Evolutionary conservation across 2,329 filamentous ascomycete genomes (phyloP), one percentile per base, ranked within the genome.

Genomic region (Chalaropsis ovoidea): DNA sequence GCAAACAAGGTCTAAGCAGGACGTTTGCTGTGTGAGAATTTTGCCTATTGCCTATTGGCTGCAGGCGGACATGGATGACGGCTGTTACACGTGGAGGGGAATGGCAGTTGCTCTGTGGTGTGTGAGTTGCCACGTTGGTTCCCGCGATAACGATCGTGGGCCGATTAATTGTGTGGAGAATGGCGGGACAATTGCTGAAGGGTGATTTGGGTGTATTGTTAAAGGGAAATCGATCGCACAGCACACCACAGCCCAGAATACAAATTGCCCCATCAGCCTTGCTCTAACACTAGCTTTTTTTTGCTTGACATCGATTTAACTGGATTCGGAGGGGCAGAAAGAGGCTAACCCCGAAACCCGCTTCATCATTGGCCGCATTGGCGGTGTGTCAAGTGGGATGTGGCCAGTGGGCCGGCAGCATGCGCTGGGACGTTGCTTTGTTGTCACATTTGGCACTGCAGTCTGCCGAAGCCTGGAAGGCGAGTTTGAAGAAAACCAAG

Each of bases 71-170:
- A 58, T 58, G 31, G 24, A 58, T 39, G 31, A 17, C 19, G 54
- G 54, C 15, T 4, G 54, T 58, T 58, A n/a, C 54, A 58, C 54
- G 7, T 58, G 43, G 15, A 15, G 7, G 5, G 22, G 13, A 35
- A n/a, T 58, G 17, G 15, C 54, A 58, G 54, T 19, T 58, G 27
- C 54, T 31, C 39, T 39, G 54, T 58, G 54, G 39, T 39, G 54
- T 58, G 54, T 58, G 54, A 58, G 54, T 58, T 58, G 54, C 54
- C 54, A 58, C 54, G 54, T 58, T 58, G 24, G n/a, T 31, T 58
- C 27, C 27, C 54, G 31, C 54, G 27, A 39, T 39, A n/a, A 15
- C 31, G 54, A 39, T 58, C 27, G 27, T 19, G 27, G 27, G 27
- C 24, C 31, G 27, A 35, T 58, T 35, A n/a, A 19, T 58, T 58